A percentile compares a stretch with the other conserved stretches of the same genome.
phyloP scores from a whole-genome alignment of 495 filamentous ascomycete genomes.

The Tuber aestivum region DNA sequence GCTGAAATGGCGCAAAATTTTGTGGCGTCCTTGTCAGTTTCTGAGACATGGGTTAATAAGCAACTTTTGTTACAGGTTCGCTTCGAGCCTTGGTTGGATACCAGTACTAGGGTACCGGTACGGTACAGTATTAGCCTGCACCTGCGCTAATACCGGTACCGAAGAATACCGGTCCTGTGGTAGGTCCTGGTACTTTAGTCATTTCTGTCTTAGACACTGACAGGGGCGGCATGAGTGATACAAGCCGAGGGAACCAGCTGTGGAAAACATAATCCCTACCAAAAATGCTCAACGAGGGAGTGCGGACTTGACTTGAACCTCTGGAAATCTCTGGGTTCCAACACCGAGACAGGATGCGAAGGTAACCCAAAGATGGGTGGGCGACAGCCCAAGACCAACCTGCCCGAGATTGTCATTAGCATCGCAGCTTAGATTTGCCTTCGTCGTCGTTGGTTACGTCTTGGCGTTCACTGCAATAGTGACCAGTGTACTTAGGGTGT shows the following conservation, averaged over 20 bases:
- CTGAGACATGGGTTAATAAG: no score
- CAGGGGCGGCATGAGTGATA: no score
- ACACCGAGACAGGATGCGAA: not conserved
- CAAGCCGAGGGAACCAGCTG: not conserved
- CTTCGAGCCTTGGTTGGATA: no score
- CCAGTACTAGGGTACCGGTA: no score
- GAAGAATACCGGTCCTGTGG: no score
- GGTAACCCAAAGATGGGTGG: not conserved
- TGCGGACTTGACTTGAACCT: not conserved
- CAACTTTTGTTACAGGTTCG: no score
- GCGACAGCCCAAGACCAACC: not conserved
- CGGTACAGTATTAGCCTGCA: no score
- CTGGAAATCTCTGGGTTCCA: not conserved
- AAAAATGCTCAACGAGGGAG: not conserved
- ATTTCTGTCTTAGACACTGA: no score
- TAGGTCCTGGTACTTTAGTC: no score
- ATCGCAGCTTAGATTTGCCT: not conserved
- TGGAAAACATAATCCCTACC: not conserved
- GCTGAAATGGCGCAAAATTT: no score
- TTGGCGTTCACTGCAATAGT: not conserved
- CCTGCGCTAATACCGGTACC: no score
- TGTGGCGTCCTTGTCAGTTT: no score
- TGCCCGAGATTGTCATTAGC: not conserved
- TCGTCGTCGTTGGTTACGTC: not conserved
- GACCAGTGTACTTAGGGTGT: not conserved